Evolutionary conservation across 2,329 filamentous ascomycete genomes (phyloP), one percentile per base, ranked within the genome.

Genomic region (Chaetomium strumarium): DNA sequence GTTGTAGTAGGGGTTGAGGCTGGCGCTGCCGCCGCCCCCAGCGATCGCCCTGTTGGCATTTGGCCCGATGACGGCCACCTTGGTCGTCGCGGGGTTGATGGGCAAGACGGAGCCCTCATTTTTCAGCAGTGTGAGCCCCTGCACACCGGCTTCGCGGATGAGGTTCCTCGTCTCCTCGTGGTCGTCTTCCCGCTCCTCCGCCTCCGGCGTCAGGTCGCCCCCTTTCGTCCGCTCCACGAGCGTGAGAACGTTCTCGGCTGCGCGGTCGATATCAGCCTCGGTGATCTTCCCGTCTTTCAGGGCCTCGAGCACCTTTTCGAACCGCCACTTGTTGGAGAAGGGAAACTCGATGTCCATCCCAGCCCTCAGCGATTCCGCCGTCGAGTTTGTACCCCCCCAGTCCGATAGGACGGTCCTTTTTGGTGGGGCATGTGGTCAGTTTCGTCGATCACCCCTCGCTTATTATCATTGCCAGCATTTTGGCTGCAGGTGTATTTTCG

Each of bases 41-140:
- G 80, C 82, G 57, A 86, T 84, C 0, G 83, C 79, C 50, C 81
- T 72, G 63, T 85, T 84, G 17, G 81, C 82, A 56, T 86, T 86
- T 1, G 83, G 83, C 0, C 83, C 83, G 47, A 86, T 85, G 53
- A 86, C 75, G 3, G 83, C 83, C 52, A 86, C 75, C 63, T 76
- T 84, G 52, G 75, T 75, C 14, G 75, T 76, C 24, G 72, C 72
- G 7, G 73, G 66, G 55, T 76, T 72, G 53, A 86, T 76, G 0
- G 83, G 83, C 8, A 86, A 70, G n/a, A 84, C 67, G 2, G 64
- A 67, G 1, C 74, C 72, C 49, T 84, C 76, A 51, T 86, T 86
- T 64, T 86, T 86, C 51, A 86, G 68, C 5, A 86, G 68, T 0
- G 81, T 83, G 33, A 86, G 64, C 0, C 83, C 83, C 64, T 86